Evolutionary conservation across 2,329 filamentous ascomycete species (phyloP).

Genomic region (Aureobasidium sp.): DNA sequence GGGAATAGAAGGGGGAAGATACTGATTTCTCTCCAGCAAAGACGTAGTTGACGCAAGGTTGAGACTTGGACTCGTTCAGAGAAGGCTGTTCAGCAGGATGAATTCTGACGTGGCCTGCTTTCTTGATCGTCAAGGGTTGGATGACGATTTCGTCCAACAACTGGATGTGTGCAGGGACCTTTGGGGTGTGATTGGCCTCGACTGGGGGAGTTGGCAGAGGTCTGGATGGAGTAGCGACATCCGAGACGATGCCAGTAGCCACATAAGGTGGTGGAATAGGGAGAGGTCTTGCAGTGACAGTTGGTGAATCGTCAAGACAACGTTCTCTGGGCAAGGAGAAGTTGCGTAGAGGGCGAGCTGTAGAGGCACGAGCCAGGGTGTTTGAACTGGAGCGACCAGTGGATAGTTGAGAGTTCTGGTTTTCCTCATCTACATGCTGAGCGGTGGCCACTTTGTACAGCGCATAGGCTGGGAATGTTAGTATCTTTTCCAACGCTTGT

Average conservation of each 20-base stretch:
- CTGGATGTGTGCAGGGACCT: neutral
- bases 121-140: neutral
- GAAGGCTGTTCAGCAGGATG: too few species aligned
- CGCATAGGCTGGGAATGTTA: too few species aligned
- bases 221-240: neutral
- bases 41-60: too few species aligned
- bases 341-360: neutral
- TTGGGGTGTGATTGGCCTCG: neutral
- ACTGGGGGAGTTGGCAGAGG: neutral
- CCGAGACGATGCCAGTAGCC: neutral
- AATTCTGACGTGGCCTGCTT: too few species aligned
- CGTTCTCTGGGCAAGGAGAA: neutral
- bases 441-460: too few species aligned
- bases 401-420: neutral
- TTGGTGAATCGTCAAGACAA: neutral
- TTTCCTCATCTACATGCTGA: neutral
- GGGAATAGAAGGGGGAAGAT: too few species aligned
- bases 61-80: too few species aligned
- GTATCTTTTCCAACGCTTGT: too few species aligned
- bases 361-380: too few species aligned
- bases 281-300: neutral
- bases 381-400: neutral
- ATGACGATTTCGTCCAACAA: neutral
- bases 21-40: too few species aligned
- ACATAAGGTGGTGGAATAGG: neutral